Evolutionary conservation across 1,284 basidiomycete species (phyloP).

Genomic region (Ustilago tritici): DNA sequence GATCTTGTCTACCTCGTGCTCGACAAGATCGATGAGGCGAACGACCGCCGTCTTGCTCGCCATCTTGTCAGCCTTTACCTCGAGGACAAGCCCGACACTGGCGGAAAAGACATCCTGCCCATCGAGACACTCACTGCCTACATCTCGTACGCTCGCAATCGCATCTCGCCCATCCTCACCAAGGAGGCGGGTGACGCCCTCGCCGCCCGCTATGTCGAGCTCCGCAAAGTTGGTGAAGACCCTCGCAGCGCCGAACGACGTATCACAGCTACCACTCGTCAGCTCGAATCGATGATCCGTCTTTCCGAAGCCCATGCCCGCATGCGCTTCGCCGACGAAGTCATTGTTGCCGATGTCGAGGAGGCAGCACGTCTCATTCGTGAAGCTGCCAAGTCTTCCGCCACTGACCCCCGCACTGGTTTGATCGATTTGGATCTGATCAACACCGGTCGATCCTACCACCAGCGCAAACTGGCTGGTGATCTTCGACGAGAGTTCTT

Average conservation of each 20-base stretch:
- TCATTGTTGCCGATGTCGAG: conserved; percentile 86
- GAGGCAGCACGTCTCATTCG: conserved; percentile 94
- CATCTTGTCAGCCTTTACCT: conserved; percentile 93
- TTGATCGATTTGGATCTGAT: conserved; percentile 96
- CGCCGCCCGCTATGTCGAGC: conserved; percentile 88
- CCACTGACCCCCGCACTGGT: conserved; percentile 86
- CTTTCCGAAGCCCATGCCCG: conserved; percentile 94
- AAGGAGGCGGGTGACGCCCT: conserved; percentile 87
- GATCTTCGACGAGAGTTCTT: conserved; percentile 65
- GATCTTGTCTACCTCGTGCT: conserved; percentile 97
- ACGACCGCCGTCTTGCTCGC: conserved; percentile 89
- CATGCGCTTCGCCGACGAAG: conserved; percentile 88
- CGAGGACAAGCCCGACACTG: conserved; percentile 84
- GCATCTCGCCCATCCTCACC: conserved; percentile 87
- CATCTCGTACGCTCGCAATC: conserved; percentile 91
- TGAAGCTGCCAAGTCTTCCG: conserved; percentile 86
- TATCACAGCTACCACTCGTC: conserved; percentile 96
- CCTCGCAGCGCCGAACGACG: conserved; percentile 84
- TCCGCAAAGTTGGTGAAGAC: conserved; percentile 87
- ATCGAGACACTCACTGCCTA: conserved; percentile 90
- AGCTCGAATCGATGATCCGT: conserved; percentile 98
- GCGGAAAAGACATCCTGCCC: conserved; percentile 81
- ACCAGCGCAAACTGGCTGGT: conserved; percentile 75
- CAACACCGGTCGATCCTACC: conserved; percentile 89
- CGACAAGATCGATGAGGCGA: conserved; percentile 85